Evolutionary conservation across 768 basidiomycete species (phyloP), one percentile per base, ranked within the genome.

Genomic region (Leccinum sublutescens): DNA sequence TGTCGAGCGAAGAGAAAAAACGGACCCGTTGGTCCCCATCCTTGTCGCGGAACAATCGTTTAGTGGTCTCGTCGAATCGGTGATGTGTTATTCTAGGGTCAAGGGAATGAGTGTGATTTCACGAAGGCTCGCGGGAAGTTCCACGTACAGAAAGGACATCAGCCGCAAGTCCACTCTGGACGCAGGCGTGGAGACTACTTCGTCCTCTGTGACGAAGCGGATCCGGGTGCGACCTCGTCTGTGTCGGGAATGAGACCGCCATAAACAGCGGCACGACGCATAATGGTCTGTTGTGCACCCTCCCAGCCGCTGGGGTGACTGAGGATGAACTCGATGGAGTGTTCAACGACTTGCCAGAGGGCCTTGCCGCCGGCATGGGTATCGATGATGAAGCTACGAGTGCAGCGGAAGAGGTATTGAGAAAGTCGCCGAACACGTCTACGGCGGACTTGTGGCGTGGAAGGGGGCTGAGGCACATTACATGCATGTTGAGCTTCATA

Each of bases 261-360:
- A 62, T 85, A 81, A 9, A 88, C 81, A 1, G 89, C 89, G 0
- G 85, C 85, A 58, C 87, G 79, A 58, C 89, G 81, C 86, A 92
- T 89, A 72, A 84, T 86, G 31, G 86, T 84, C 65, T 91, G 88
- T 9, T 88, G 83, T 19, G 82, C 87, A 19, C 83, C 82, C 66
- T 91, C 89, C 89, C 89, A 92, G 5, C 89, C 89, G 63, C 91
- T 92, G 14, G 89, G 89, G 70, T 91, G 89, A 43, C 86, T 86
- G 38, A 91, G 75, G 4, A 92, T 88, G 61, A 91, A 83, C 66
- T 91, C 86, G 50, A 89, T 80, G 66, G 86, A 80, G 49, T 80
- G 68, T 67, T 90, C 88, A 27, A 91, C 83, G 4, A 84, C 79
- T n/a, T 80, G 81, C 87, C 89, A 91, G 1, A 91, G 72, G 21